Evolutionary conservation across 495 filamentous ascomycete species (phyloP), one percentile per base, ranked within the genome.

Genomic region (Hyaloscypha bicolor): DNA sequence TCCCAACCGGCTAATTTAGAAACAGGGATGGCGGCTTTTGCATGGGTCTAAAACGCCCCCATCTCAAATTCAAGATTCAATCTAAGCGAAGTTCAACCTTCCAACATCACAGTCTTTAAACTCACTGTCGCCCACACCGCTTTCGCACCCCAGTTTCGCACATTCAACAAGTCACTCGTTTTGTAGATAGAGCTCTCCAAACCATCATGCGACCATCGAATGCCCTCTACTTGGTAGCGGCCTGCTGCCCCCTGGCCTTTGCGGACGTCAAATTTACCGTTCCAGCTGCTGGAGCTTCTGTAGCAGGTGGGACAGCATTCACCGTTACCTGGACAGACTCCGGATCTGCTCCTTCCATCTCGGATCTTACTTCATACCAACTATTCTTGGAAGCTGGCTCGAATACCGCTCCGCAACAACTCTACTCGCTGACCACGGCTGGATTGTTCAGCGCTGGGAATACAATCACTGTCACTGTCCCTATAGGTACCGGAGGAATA

Each of bases 381-480:
- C 76, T 92, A 30, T 86, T 84, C 68, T 81, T 92, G 3, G 90
- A 84, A 69, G 84, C 88, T 42, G 88, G 88, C 33, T 87, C 88
- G 33, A 89, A 91, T 72, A 74, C 76, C 1, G 74, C 73, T 4
- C 71, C 71, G 42, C 60, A 70, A 19, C 71, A 69, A 35, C 55
- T 71, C 11, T 66, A 52, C 19, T 6, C 25, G 22, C 6, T 71
- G 25, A 30, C 25, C 19, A 33, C 61, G 16, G 55, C 51, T 16
- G 30, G 62, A 22, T 48, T 48, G 16, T 66, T 66, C n/a, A 56
- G 32, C 11, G 88, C 87, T 73, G 75, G 80, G 14, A 64, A 69
- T 67, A 76, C 77, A 33, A 77, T 85, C 5, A 81, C 83, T 16
- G 85, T 83, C 31, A 78, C 78, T 39, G 76, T 91, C 25, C 74